Evolutionary conservation across 768 basidiomycete species (phyloP).

Genomic region (Infundibulicybe gibba): DNA sequence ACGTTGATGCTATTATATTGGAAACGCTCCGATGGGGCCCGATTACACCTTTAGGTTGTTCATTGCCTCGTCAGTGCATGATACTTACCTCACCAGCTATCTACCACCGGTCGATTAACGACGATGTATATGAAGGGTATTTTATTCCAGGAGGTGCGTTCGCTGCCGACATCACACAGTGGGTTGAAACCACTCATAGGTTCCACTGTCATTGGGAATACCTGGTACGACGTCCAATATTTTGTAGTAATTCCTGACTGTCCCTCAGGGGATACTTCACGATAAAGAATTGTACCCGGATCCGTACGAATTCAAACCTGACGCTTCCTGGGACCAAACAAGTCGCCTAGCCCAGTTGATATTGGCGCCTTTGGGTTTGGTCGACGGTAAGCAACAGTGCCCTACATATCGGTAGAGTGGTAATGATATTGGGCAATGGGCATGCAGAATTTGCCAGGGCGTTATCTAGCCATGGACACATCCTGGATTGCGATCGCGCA

Average conservation of each 20-base stretch:
- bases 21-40: slow-evolving; percentile 13
- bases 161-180: slow-evolving; percentile 8
- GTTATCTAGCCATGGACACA: not conserved
- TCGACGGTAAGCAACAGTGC: slow-evolving; percentile 9
- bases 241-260: not conserved
- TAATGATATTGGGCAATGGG: too few relatives aligned
- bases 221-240: slow-evolving; percentile 21
- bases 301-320: slow-evolving; percentile 36
- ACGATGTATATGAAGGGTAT: slow-evolving; percentile 31
- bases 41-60: too few relatives aligned
- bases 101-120: slow-evolving; percentile 25
- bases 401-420: too few relatives aligned
- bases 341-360: slow-evolving; percentile 7
- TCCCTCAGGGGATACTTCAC: slow-evolving; percentile 33
- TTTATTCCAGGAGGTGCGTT: not conserved
- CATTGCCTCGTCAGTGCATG: slow-evolving; percentile 4
- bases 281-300: slow-evolving; percentile 32
- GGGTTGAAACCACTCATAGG: slow-evolving; percentile 37
- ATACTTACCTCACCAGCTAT: slow-evolving; percentile 13
- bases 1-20: slow-evolving; percentile 29
- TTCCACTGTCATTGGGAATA: slow-evolving; percentile 33
- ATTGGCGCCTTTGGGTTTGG: slow-evolving; percentile 20
- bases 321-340: slow-evolving; percentile 25
- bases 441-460: not conserved
- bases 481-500: not conserved